Conservation (phyloP, 192 early-diverging fungal species). For the Coemansia pectinata region DNA sequence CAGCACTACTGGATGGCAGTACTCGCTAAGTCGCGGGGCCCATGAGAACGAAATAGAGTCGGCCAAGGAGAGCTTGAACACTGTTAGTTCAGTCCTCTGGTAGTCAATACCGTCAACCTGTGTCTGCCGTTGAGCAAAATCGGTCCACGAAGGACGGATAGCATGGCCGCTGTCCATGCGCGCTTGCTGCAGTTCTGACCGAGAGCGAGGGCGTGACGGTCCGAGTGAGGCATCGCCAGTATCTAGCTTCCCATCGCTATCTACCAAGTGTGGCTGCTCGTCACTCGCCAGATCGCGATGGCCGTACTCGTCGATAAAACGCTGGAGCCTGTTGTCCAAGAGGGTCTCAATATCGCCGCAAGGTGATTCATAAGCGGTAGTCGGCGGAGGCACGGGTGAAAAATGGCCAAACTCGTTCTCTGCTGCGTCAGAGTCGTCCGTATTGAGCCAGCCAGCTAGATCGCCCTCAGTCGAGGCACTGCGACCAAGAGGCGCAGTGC, state of each 20-base stretch:
- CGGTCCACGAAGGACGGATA: constrained; percentile 1
- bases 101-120: constrained; percentile 13
- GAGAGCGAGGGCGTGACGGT: background rate
- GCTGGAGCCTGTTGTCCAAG: constrained; percentile 19
- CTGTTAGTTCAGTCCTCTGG: constrained; percentile 13
- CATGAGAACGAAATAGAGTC: constrained; percentile 8
- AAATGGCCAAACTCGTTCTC: background rate
- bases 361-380: background rate
- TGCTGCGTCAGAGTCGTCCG: constrained; percentile 18
- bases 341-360: constrained; percentile 4
- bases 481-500: background rate
- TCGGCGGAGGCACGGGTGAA: background rate
- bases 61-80: constrained; percentile 13
- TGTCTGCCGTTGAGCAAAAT: constrained; percentile 9
- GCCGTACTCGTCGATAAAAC: constrained; percentile 18
- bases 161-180: background rate
- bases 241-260: background rate
- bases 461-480: background rate
- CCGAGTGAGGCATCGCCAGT: background rate
- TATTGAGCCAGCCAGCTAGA: constrained; percentile 14
- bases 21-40: constrained; percentile 11
- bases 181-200: background rate
- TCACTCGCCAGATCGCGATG: constrained; percentile 3
- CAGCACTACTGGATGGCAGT: background rate
- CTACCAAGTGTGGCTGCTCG: constrained; percentile 4